Percentiles rank a stretch among this genome's conserved stretches.
phyloP scores from a whole-genome alignment of 805 yeast species.

The Zygosaccharomyces bailii region DNA sequence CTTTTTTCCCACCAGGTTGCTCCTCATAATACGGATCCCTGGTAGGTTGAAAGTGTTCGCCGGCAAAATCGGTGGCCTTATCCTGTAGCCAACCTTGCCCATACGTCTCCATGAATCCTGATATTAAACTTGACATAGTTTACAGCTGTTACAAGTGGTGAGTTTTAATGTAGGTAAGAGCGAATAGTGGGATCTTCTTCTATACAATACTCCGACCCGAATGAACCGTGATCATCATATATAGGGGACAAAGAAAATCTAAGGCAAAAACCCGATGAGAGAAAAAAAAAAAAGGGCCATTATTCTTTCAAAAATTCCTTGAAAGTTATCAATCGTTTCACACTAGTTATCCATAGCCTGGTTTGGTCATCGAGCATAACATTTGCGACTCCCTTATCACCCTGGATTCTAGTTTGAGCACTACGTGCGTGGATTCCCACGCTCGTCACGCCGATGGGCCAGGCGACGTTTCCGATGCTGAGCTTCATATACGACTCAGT shows the following conservation, averaged over 20 bases:
- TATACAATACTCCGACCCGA: not conserved
- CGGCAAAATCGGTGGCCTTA: conserved; percentile 27
- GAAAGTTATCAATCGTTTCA: conserved; percentile 70
- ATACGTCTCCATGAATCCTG: conserved; percentile 10
- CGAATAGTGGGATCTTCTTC: not conserved
- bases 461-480: conserved; percentile 83
- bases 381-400: conserved; percentile 49
- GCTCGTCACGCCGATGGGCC: conserved; percentile 84
- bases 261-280: not conserved
- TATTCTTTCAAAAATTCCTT: conserved; percentile 17
- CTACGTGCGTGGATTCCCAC: conserved; percentile 79
- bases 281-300: not conserved
- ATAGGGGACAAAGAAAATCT: not conserved
- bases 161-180: not conserved
- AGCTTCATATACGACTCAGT: conserved; percentile 68
- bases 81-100: conserved; percentile 23
- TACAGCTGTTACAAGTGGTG: too few species aligned
- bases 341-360: conserved; percentile 68
- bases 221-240: not conserved
- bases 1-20: conserved; percentile 47
- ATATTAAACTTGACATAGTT: conserved; percentile 17
- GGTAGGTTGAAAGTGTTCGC: conserved; percentile 33
- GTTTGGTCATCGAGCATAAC: conserved; percentile 77
- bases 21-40: conserved; percentile 61
- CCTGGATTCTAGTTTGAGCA: conserved; percentile 53